Evolutionary conservation across 2,329 filamentous ascomycete genomes (phyloP).

Genomic region (Diaporthe sp.): DNA sequence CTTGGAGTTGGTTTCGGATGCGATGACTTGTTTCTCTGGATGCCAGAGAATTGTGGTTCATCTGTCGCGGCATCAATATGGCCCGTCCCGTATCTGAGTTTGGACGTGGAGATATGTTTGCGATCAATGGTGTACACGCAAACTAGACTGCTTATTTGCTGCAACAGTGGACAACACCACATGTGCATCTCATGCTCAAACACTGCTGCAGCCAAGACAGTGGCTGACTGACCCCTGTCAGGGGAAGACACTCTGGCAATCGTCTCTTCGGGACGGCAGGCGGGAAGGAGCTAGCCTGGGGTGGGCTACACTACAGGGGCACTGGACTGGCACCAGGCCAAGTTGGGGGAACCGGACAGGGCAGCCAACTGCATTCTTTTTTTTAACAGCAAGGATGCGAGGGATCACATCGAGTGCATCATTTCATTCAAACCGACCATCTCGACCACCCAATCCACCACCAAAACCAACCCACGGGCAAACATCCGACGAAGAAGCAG

Average conservation of each 20-base stretch:
- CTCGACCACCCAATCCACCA: not conserved
- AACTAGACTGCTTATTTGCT: not conserved
- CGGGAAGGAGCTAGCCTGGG: slow-evolving; percentile 14
- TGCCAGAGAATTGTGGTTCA: slow-evolving; percentile 22
- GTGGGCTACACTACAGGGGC: no score
- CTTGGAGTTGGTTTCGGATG: slow-evolving; percentile 9
- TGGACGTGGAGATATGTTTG: not conserved
- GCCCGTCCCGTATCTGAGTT: not conserved
- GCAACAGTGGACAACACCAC: not conserved
- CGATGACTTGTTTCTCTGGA: not conserved
- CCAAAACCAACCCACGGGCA: not conserved
- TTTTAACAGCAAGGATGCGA: not conserved
- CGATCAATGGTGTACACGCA: not conserved
- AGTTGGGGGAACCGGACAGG: not conserved
- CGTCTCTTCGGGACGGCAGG: not conserved
- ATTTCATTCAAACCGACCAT: not conserved
- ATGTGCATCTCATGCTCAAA: not conserved
- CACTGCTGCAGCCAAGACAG: not conserved
- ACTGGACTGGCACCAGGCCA: not conserved
- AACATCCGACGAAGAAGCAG: not conserved
- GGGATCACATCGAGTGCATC: not conserved
- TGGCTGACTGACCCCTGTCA: slow-evolving; percentile 6
- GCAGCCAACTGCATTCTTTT: not conserved
- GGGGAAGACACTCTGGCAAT: not conserved
- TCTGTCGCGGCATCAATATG: not conserved